Evolutionary conservation across 2,329 filamentous ascomycete genomes (phyloP), one percentile per base, ranked within the genome.

Genomic region (Furcasterigmium sp.): DNA sequence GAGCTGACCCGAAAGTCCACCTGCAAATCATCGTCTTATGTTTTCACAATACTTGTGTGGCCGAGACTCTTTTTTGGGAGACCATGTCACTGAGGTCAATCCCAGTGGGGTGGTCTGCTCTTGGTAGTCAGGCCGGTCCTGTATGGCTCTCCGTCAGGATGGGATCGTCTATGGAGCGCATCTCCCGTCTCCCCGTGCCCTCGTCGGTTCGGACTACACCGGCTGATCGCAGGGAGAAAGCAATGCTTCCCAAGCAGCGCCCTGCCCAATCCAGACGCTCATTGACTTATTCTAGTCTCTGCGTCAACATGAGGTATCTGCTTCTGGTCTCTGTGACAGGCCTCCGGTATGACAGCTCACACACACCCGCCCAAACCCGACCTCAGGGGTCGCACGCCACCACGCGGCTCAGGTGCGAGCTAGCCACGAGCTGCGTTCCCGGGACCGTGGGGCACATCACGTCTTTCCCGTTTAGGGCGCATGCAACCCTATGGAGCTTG

Each of bases 401-500:
- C 36, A 25, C 36, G 36, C 36, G 25, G 36, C 25, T 38, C 20
- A 28, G 36, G 25, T 38, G 36, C 18, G 19, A 23, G 19, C 36
- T 38, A 23, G 25, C 20, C 15, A 11, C 13, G 20, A 20, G 36
- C 20, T 38, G 36, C 20, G 15, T 28, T 38, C 14, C 13, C 18
- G 25, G 15, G 7, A n/a, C 18, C 25, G 36, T 38, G 36, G 36
- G 20, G 36, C 36, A 14, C 36, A 38, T 39, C 32, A 11, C 32
- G 8, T 43, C 37, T 42, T 49, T 39, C 32, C 47, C 45, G 45
- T 47, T 47, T 49, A 39, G 47, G 19, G 37, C 43, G 44, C 48
- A 46, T 50, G 46, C 46, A 44, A 46, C 44, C 39, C 39, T 44
- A 49, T 44, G 46, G 46, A 36, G 46, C 41, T 46, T 29, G 14